phyloP scores from a whole-genome alignment of 352 stramenopile species.

The Phytopythium delawarense region DNA sequence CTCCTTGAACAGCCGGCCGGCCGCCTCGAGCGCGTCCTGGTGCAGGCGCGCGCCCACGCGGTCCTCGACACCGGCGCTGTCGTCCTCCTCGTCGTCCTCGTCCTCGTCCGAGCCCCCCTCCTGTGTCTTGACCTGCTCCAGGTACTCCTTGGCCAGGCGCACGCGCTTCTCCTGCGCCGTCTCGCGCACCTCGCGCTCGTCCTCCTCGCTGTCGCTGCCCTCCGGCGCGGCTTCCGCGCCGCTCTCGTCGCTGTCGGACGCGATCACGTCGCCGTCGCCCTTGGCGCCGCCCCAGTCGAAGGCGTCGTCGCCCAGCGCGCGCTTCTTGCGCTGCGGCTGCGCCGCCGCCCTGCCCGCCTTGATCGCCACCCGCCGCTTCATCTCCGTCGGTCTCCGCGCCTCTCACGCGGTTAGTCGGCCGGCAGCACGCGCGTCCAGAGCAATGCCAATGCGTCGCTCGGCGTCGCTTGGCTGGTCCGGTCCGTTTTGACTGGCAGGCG shows the following conservation, averaged over 20 bases:
- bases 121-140: slow-evolving; percentile 80
- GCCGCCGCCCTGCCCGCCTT: slow-evolving; percentile 22
- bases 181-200: slow-evolving; percentile 65
- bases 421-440: not conserved
- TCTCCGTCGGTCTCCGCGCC: slow-evolving; percentile 15
- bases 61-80: slow-evolving; percentile 51
- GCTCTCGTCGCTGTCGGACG: slow-evolving; percentile 61
- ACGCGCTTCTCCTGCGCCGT: slow-evolving; percentile 87
- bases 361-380: slow-evolving; percentile 36
- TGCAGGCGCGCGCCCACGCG: slow-evolving; percentile 75
- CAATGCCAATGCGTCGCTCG: not conserved
- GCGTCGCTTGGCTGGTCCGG: not conserved
- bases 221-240: slow-evolving; percentile 7
- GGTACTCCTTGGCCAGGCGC: slow-evolving; percentile 86
- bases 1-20: slow-evolving; percentile 88
- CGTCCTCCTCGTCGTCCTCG: slow-evolving; percentile 42
- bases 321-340: slow-evolving; percentile 49
- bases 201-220: slow-evolving; percentile 37
- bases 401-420: not conserved
- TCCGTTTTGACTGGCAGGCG: slow-evolving; percentile 23
- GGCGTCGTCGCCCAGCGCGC: slow-evolving; percentile 67
- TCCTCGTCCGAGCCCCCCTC: slow-evolving; percentile 39
- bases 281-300: slow-evolving; percentile 70
- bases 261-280: slow-evolving; percentile 53
- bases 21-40: slow-evolving; percentile 78